Evolutionary conservation across 1,284 basidiomycete genomes (phyloP), one percentile per base, ranked within the genome.

Genomic region (Ceratobasidium papillatum): DNA sequence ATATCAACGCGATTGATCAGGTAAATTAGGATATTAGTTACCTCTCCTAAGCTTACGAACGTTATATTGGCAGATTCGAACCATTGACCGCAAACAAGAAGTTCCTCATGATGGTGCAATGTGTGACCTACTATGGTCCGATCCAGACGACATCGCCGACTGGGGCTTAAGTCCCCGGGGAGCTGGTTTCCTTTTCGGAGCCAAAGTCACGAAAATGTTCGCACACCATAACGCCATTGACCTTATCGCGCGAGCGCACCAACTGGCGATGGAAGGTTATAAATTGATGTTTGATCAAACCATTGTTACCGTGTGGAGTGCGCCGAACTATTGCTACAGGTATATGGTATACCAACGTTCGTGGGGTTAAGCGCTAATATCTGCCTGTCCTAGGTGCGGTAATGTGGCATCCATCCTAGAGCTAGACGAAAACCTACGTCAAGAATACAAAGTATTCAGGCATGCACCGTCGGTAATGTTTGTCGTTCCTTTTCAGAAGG

Each of bases 101-200:
- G 98, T 99, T 12, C 97, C 97, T n/a, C 98, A 99, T 82, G 97
- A 99, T 81, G 97, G 98, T 9, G 91, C 96, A 8, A 99, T 99
- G 96, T 99, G 97, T 81, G 98, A 99, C 83, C 85, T 99, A 5
- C 86, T 99, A 25, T 99, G 97, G 97, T 98, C 96, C 74, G 97
- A 99, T 86, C 98, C 97, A 45, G 97, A 99, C 81, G 95, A 98
- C 79, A 96, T 97, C 74, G 86, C 86, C 64, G 95, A 95, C 32
- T 98, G 97, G 97, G 96, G 96, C 45, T 86, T 99, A 78, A 98
- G 95, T n/a, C 96, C 97, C 3, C 88, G 96, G 78, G 96, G 97
- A 45, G 96, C 97, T 11, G 97, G 97, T 0, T 99, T 92, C 84
- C 87, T 99, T 49, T 99, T 99, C 80, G 97, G 97, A 54, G 91